These are phyloP conservation scores for Neurospora sp. DNA, from an alignment of 2,329 filamentous ascomycete genomes.

Conservation along the genomic window DNA sequence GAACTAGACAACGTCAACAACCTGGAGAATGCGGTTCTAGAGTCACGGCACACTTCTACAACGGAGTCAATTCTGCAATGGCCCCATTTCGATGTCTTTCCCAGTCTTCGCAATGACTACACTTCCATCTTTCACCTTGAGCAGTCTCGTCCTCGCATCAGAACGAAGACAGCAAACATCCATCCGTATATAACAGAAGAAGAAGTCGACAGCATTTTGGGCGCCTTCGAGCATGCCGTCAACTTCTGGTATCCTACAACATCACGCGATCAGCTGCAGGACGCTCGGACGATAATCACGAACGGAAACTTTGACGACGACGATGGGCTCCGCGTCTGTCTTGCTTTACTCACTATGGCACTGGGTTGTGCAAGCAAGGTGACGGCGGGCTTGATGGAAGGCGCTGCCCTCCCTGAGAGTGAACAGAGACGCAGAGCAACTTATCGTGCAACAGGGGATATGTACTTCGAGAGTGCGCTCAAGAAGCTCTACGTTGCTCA, in stretches of 20 bases:
- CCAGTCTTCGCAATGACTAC: conserved; percentile 31
- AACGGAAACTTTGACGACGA: conserved; percentile 28
- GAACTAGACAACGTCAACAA: conserved; percentile 18
- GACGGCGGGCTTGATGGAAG: conserved; percentile 20
- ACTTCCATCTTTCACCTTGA: conserved; percentile 39
- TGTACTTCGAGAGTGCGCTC: conserved; percentile 37
- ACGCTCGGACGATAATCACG: conserved; percentile 23
- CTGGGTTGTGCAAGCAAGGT: conserved; percentile 37
- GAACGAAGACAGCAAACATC: conserved; percentile 25
- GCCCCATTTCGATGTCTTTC: conserved; percentile 38
- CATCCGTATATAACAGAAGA: conserved; percentile 32
- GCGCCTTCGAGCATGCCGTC: conserved; percentile 34
- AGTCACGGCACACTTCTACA: conserved; percentile 40
- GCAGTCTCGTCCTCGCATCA: conserved; percentile 28
- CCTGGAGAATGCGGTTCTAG: conserved; percentile 38
- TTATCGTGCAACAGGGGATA: conserved; percentile 27
- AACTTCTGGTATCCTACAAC: conserved; percentile 47
- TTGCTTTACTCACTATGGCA: conserved; percentile 37
- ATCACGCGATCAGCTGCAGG: conserved; percentile 28
- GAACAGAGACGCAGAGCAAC: conserved; percentile 23
- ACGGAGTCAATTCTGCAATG: conserved; percentile 42
- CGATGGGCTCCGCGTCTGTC: conserved; percentile 26
- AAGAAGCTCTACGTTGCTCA: conserved; percentile 37
- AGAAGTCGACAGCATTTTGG: conserved; percentile 32
- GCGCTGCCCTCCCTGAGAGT: conserved; percentile 11